Evolutionary conservation across 192 early-diverging fungal species (phyloP), one percentile per base, ranked within the genome.

Genomic region (Coemansia sp.): DNA sequence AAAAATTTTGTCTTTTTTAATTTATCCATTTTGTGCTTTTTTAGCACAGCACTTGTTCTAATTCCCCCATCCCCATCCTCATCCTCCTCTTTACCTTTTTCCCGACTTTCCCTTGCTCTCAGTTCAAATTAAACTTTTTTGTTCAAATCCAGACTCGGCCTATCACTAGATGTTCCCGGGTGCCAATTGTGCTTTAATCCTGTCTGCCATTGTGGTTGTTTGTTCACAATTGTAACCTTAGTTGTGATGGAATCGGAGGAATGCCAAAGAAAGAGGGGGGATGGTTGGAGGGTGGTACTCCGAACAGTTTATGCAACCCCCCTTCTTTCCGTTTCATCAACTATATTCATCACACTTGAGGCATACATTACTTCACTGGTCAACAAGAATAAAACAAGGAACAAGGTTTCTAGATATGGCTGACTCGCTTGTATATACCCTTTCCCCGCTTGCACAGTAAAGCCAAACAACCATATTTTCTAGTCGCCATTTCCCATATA

Each of bases 401-500:
- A 25, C 25, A 25, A 25, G 25, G 25, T 25, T 20, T 54, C 51
- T 54, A 25, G 51, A 54, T 54, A 54, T 12, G 51, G 5, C 51
- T 54, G 51, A 54, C 51, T 54, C 25, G 50, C 7, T 22, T 53
- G 20, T 22, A 54, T 22, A 54, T 54, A 54, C 20, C 25, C 51
- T 54, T 54, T 54, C 7, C 8, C 14, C 17, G 1, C 12, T 54
- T 54, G 19, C 11, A 22, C 50, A 53, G 19, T 22, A 11, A 1
- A 53, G 50, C 14, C 5, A n/a, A 17, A 54, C 0, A 6, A 6
- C 19, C 7, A 54, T 10, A 22, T 25, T 20, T 20, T 25, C 51
- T 9, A 50, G 51, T 54, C 51, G 19, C 51, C 51, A 9, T 22
- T 54, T 54, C 22, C 25, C 51, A 54, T 54, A 54, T 54, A 54